Evolutionary conservation across 2,329 filamentous ascomycete genomes (phyloP).

Genomic region (Trichophyton mentagrophytes): DNA sequence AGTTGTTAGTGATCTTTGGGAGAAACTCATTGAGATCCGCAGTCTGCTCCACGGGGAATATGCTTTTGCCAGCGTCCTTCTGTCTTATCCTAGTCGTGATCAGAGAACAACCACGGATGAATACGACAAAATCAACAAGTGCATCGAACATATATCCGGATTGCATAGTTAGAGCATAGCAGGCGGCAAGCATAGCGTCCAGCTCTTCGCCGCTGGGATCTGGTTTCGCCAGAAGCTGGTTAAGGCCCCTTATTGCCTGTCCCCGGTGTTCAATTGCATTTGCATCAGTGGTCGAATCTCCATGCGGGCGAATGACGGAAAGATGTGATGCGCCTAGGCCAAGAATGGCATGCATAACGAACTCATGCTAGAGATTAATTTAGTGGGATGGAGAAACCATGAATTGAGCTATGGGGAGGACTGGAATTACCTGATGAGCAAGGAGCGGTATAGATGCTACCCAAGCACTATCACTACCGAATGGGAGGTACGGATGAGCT

Average conservation of each 20-base stretch:
- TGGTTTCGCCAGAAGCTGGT: not conserved
- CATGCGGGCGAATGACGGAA: conserved; percentile 37
- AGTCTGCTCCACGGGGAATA: not conserved
- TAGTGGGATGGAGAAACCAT: not conserved
- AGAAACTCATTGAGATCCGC: not conserved
- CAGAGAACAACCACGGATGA: conserved; percentile 16
- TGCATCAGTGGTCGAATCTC: conserved; percentile 35
- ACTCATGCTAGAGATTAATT: conserved; percentile 36
- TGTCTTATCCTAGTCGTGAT: not conserved
- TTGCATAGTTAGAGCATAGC: conserved; percentile 20
- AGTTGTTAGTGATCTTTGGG: not conserved
- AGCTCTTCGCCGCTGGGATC: not conserved
- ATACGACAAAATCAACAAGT: conserved; percentile 19
- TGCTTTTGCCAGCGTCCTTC: not conserved
- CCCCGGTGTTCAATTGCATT: conserved; percentile 53
- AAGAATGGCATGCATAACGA: conserved; percentile 56
- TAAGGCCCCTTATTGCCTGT: conserved; percentile 49
- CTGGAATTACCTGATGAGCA: conserved; percentile 46
- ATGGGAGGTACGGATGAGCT: conserved; percentile 49
- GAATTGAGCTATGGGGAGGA: not conserved
- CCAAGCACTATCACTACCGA: conserved; percentile 54
- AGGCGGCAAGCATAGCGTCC: conserved; percentile 18
- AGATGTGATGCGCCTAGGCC: conserved; percentile 53
- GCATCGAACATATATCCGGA: conserved; percentile 19
- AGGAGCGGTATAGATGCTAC: conserved; percentile 53